Evolutionary conservation across 768 basidiomycete genomes (phyloP).

Genomic region (Hygrocybe punicea): DNA sequence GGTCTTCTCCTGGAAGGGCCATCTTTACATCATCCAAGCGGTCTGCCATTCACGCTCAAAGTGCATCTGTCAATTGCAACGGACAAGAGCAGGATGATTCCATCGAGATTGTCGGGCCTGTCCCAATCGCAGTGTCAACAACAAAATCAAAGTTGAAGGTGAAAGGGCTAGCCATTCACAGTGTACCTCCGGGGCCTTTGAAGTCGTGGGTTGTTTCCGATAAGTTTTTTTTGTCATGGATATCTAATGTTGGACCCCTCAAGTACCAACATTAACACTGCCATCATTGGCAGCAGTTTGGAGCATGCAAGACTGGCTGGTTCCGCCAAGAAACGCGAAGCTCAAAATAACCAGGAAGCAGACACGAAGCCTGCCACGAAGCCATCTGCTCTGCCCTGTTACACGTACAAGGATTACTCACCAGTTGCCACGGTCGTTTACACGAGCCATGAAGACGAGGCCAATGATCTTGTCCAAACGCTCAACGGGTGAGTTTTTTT

Average conservation of each 20-base stretch:
- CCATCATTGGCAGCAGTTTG: too few species aligned
- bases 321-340: background rate
- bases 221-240: background rate
- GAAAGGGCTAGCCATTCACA: background rate
- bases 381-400: conserved; percentile 17
- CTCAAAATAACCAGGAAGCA: background rate
- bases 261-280: too few species aligned
- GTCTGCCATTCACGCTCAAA: background rate
- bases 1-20: background rate
- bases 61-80: background rate
- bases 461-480: conserved; percentile 28
- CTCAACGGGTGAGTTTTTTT: conserved; percentile 24
- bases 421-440: conserved; percentile 27
- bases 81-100: conserved; percentile 1
- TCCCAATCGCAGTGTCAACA: background rate
- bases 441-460: conserved; percentile 28
- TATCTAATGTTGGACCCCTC: too few species aligned
- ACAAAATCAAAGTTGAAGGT: background rate
- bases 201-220: background rate
- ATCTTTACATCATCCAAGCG: too few species aligned
- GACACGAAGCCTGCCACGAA: background rate
- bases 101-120: conserved; percentile 5
- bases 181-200: background rate
- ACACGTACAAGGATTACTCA: conserved; percentile 31
- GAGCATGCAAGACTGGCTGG: background rate